Evolutionary conservation across 371 early-diverging fungal species (phyloP).

Genomic region (Lichtheimia hyalospora): DNA sequence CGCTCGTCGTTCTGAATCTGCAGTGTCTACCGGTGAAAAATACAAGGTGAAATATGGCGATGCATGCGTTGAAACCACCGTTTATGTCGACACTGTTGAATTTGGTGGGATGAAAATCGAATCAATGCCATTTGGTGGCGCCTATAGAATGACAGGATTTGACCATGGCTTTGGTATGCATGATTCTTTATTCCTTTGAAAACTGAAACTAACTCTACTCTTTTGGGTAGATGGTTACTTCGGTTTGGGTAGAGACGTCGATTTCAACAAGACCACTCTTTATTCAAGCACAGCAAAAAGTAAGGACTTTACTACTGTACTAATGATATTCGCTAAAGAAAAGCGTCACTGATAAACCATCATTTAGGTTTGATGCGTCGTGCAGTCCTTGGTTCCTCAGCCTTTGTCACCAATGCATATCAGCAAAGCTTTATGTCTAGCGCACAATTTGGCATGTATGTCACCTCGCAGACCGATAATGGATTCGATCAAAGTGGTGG

Average conservation of each 20-base stretch:
- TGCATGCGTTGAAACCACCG: conserved; percentile 41
- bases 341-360: conserved; percentile 1
- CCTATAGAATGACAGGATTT: conserved; percentile 47
- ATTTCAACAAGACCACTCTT: conserved; percentile 24
- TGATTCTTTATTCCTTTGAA: neutral
- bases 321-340: neutral
- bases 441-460: conserved; percentile 43
- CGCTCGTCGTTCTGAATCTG: conserved; percentile 30
- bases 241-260: conserved; percentile 42
- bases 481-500: conserved; percentile 29
- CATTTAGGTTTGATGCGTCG: conserved; percentile 8
- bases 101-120: conserved; percentile 34
- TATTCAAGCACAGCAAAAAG: conserved; percentile 27
- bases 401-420: conserved; percentile 41
- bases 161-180: conserved; percentile 40
- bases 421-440: conserved; percentile 34
- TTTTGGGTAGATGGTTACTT: conserved; percentile 39
- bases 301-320: conserved; percentile 6
- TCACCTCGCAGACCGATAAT: conserved; percentile 12
- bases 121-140: conserved; percentile 45
- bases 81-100: conserved; percentile 40
- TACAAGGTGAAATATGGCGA: conserved; percentile 45
- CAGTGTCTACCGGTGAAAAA: conserved; percentile 26
- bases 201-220: neutral
- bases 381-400: conserved; percentile 22